Conservation (phyloP, 345 rosid genomes). For the Murraya paniculata region DNA sequence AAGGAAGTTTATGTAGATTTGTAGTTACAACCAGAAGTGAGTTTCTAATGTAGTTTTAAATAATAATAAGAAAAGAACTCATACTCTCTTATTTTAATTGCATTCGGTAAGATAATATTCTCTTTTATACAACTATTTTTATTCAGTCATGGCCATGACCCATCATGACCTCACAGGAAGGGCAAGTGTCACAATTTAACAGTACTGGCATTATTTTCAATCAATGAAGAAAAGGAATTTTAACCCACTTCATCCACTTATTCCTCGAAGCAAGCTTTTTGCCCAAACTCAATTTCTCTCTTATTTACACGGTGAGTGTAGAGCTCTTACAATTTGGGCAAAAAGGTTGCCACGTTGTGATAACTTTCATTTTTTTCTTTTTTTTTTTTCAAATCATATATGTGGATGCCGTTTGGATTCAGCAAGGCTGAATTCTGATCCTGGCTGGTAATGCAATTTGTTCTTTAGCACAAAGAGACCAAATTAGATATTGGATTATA, state of each 20-base stretch:
- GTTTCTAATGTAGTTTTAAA: too few relatives aligned
- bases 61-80: neutral
- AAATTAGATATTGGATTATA: neutral
- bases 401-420: conserved; percentile 2
- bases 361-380: neutral
- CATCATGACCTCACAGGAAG: neutral
- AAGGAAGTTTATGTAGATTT: too few relatives aligned
- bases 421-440: neutral
- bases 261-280: neutral
- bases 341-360: neutral
- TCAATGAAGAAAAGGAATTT: neutral
- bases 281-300: neutral
- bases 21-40: too few relatives aligned
- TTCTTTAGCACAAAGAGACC: neutral
- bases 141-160: neutral
- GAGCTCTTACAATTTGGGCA: conserved; percentile 11
- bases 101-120: neutral
- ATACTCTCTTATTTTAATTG: neutral
- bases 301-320: neutral
- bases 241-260: neutral
- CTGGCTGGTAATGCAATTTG: neutral
- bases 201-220: neutral
- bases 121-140: neutral
- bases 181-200: neutral
- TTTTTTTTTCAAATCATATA: too few relatives aligned